Base-by-base conservation (phyloP, 148 eudicot species). In the Amaranthus hypochondriacus region DNA sequence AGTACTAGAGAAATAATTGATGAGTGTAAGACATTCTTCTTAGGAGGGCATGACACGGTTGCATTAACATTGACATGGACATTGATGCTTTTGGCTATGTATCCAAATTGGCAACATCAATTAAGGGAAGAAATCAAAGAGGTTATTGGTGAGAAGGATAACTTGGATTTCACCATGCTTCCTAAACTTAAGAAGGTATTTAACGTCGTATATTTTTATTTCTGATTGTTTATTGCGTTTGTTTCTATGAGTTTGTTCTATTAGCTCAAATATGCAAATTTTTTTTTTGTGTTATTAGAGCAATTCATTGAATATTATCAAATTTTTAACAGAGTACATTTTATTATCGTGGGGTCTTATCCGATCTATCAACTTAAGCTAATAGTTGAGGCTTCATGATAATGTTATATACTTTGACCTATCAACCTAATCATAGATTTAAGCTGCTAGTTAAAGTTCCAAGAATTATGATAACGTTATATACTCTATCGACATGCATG, bases 1-100 rank as follows among this genome's bases (percentile, higher is more conserved):
- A 87, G 84, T 9, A 84, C 77, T 4, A 48, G 87, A 56, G 96
- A 92, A 69, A 74, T 96, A 2, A 81, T 92, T 28, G 99, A 96
- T 55, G 99, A 96, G 68, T 91, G 97, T 81, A 93, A 93, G 76
- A 93, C 98, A 0, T 93, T 93, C 71, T 93, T 91, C 78, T 93
- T 93, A 43, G 98, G 86, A 5, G 98, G 97, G 50, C 91, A 88
- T 52, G 98, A 93, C 74, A 93, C 97, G 11, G 88, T 92, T 8
- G 97, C 97, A 42, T 67, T 93, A 60, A 83, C 90, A 6, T 81
- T 93, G 76, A 79, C 95, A 50, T 93, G 98, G 98, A 89, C 90
- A 7, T 70, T 93, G 75, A 77, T 93, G 76, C 77, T 91, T 9
- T 72, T 93, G 78, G 89, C 88, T 0, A 59, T 80, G 78, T 86